phyloP scores from a whole-genome alignment of 768 basidiomycete species.

The Wakefieldia striispora region DNA sequence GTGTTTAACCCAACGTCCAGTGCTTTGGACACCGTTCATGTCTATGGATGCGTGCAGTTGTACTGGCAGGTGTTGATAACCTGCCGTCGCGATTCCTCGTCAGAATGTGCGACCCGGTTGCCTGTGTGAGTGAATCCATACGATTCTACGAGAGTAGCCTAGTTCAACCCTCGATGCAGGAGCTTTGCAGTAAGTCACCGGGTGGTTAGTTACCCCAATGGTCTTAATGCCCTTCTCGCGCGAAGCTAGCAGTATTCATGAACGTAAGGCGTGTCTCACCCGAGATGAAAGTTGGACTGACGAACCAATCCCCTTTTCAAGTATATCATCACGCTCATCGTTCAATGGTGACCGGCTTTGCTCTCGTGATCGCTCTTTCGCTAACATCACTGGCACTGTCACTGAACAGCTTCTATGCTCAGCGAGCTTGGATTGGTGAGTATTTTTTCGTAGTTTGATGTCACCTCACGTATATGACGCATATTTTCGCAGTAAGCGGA shows the following conservation, averaged over 20 bases:
- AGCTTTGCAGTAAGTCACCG: not conserved
- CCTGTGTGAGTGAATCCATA: not conserved
- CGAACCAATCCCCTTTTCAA: not conserved
- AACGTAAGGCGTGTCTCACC: not conserved
- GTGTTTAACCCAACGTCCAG: not conserved
- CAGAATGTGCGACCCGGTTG: not conserved
- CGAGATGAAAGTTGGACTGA: not conserved
- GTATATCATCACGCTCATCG: not conserved
- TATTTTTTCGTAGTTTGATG: not conserved
- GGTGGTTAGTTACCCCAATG: not conserved
- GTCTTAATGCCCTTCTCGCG: not conserved
- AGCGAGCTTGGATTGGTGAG: constrained; percentile 10
- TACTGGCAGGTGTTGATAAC: constrained; percentile 4
- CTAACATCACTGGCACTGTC: not conserved
- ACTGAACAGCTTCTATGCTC: constrained; percentile 3
- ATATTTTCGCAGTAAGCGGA: constrained; percentile 3
- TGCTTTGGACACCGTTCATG: constrained; percentile 4
- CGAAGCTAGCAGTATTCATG: constrained; percentile 1
- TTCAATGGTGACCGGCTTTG: constrained; percentile 2
- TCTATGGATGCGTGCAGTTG: constrained; percentile 2
- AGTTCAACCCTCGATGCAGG: not conserved
- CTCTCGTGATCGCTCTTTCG: not conserved
- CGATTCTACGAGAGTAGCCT: not conserved
- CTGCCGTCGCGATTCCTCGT: not conserved
- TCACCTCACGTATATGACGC: not conserved